These are phyloP conservation scores for Podila clonocystis DNA, from an alignment of 192 early-diverging fungal genomes.

Conservation along the genomic window DNA sequence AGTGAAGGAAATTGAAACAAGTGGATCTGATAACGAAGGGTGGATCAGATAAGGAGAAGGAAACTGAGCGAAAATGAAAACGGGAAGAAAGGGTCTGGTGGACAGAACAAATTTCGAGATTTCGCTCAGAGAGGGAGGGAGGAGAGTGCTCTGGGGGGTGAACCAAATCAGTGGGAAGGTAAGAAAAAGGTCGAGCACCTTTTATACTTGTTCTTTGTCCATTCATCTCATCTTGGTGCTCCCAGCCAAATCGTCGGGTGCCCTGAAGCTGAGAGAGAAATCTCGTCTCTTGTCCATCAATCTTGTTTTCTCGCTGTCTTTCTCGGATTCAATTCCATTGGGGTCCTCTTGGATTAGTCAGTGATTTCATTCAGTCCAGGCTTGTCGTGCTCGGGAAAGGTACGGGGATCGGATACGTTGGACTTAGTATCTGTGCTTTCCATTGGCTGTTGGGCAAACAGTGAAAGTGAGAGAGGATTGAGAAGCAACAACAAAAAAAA, in stretches of 20 bases:
- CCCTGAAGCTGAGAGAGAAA: too few relatives aligned
- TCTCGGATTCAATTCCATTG: too few relatives aligned
- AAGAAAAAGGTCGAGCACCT: not conserved
- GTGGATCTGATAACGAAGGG: not conserved
- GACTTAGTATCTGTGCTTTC: not conserved
- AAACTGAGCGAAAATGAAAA: not conserved
- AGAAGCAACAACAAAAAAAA: not conserved
- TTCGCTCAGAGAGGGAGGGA: not conserved
- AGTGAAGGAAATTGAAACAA: not conserved
- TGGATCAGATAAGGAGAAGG: not conserved
- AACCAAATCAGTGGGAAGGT: not conserved
- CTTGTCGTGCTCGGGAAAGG: not conserved
- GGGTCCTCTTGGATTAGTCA: too few relatives aligned
- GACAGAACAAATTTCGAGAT: too few relatives aligned
- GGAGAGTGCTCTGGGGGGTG: not conserved
- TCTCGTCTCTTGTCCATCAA: too few relatives aligned
- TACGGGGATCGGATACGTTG: not conserved
- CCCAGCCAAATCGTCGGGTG: too few relatives aligned
- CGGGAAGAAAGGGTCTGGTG: too few relatives aligned
- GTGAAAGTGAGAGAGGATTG: not conserved
- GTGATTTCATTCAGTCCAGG: too few relatives aligned
- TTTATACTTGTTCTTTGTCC: not conserved
- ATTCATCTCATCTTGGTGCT: not conserved
- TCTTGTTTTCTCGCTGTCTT: too few relatives aligned
- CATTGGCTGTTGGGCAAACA: not conserved